These are phyloP conservation scores for Nemania sp. DNA, from an alignment of 2,329 filamentous ascomycete genomes.

Conservation along the genomic window DNA sequence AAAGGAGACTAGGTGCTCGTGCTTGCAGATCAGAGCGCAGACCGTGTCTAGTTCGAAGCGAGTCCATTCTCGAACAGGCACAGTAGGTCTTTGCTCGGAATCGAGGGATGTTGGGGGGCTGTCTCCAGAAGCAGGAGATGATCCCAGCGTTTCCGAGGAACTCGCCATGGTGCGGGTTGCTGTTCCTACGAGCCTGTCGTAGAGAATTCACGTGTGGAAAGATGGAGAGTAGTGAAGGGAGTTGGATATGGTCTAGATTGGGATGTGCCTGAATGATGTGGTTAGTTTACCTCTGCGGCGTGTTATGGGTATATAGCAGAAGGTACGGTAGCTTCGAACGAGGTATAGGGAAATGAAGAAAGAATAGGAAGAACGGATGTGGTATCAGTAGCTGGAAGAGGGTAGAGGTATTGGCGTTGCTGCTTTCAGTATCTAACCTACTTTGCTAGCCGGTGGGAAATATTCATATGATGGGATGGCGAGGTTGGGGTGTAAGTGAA, in stretches of 20 bases:
- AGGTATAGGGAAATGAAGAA: not conserved
- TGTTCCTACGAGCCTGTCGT: not conserved
- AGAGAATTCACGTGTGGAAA: not conserved
- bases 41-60: constrained; percentile 47
- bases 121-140: not conserved
- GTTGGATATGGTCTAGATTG: not conserved
- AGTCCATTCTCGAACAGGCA: constrained; percentile 38
- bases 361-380: not conserved
- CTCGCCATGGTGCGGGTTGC: not conserved
- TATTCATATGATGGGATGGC: not conserved
- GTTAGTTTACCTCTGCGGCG: not conserved
- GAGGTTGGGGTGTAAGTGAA: not conserved
- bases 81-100: not conserved
- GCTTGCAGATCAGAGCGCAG: constrained; percentile 47
- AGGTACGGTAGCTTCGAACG: not conserved
- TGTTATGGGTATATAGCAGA: not conserved
- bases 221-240: not conserved
- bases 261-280: not conserved
- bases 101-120: not conserved
- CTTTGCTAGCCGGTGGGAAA: not conserved
- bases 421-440: not conserved
- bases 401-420: not conserved
- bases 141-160: constrained; percentile 12
- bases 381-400: not conserved
- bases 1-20: constrained; percentile 31